These are phyloP conservation scores for Monosporascus sp. DNA, from an alignment of 2,329 filamentous ascomycete species.

Conservation along the genomic window DNA sequence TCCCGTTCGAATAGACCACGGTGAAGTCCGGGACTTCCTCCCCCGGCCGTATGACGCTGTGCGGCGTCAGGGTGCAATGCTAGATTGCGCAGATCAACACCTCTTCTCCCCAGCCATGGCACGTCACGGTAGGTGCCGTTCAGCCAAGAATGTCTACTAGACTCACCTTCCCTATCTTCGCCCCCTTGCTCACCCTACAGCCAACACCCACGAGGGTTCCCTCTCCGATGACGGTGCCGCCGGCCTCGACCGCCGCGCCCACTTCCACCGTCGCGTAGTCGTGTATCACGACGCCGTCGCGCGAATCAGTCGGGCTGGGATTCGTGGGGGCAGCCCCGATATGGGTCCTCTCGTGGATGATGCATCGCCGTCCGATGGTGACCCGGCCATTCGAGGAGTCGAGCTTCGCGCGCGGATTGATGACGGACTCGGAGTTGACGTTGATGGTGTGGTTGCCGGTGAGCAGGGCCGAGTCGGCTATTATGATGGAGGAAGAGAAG, in stretches of 20 bases:
- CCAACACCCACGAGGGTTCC: constrained; percentile 58
- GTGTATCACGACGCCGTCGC: constrained; percentile 50
- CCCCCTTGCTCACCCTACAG: constrained; percentile 54
- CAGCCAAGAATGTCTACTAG: not conserved
- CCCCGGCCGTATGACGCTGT: constrained; percentile 53
- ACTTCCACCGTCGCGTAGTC: constrained; percentile 61
- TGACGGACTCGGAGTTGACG: constrained; percentile 69
- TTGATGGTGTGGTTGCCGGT: constrained; percentile 73
- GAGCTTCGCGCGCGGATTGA: constrained; percentile 82
- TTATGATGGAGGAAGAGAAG: constrained; percentile 55
- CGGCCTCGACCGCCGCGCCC: constrained; percentile 55
- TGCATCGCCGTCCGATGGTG: constrained; percentile 73
- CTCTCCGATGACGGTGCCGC: constrained; percentile 57
- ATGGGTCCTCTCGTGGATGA: constrained; percentile 67
- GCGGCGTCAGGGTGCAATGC: constrained; percentile 67
- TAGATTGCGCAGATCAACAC: constrained; percentile 22
- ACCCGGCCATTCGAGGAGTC: constrained; percentile 76
- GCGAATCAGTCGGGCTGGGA: constrained; percentile 23
- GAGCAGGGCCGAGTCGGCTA: constrained; percentile 58
- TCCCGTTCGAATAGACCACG: constrained; percentile 64
- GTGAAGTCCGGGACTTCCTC: constrained; percentile 61
- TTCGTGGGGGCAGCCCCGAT: constrained; percentile 42
- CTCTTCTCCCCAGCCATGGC: not conserved
- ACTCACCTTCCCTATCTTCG: constrained; percentile 57
- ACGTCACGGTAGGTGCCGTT: not conserved